A percentile compares a stretch with the other conserved stretches of the same genome.
These are phyloP conservation scores for Hyphopichia pseudoburtonii DNA, from an alignment of 1,139 yeast species.

Conservation along the genomic window DNA sequence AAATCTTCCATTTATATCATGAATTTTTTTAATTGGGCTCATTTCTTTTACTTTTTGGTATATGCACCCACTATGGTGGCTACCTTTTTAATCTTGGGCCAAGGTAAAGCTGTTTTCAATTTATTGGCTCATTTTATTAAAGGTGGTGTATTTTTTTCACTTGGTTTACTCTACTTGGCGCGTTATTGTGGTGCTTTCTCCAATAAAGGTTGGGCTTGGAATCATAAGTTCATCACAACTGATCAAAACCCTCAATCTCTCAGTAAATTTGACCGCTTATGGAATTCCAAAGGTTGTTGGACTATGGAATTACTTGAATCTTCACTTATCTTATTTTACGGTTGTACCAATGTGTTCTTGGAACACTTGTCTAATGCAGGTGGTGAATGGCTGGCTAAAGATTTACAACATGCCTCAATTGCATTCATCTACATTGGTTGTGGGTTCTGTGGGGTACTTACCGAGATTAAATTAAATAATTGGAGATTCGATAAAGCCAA, in stretches of 20 bases:
- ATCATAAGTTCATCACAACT: slow-evolving; percentile 46
- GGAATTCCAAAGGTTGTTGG: slow-evolving; percentile 56
- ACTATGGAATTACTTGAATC: slow-evolving; percentile 89
- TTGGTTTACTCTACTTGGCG: slow-evolving; percentile 76
- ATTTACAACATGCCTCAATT: slow-evolving; percentile 90
- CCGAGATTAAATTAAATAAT: slow-evolving; percentile 56
- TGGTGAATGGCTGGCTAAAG: slow-evolving; percentile 88
- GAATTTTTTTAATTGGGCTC: slow-evolving; percentile 59
- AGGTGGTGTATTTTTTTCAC: slow-evolving; percentile 81
- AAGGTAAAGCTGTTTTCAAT: slow-evolving; percentile 67
- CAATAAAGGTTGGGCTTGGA: slow-evolving; percentile 91
- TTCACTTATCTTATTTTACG: slow-evolving; percentile 78
- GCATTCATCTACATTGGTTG: slow-evolving; percentile 94
- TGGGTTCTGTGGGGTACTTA: slow-evolving; percentile 84
- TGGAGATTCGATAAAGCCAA: slow-evolving; percentile 49
- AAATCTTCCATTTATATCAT: slow-evolving; percentile 30
- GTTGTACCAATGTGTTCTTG: slow-evolving; percentile 81
- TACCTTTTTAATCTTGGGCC: slow-evolving; percentile 68
- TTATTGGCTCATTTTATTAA: slow-evolving; percentile 92
- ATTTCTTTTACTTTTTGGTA: slow-evolving; percentile 59
- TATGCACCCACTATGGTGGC: slow-evolving; percentile 77
- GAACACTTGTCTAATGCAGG: slow-evolving; percentile 79
- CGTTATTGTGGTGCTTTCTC: slow-evolving; percentile 84
- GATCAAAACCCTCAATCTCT: neutral
- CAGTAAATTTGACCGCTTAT: slow-evolving; percentile 5